A percentile compares a stretch with the other conserved stretches of the same genome.
Evolutionary conservation across 139 green algal species (phyloP).

Genomic region (Tetradesmus obliquus): DNA sequence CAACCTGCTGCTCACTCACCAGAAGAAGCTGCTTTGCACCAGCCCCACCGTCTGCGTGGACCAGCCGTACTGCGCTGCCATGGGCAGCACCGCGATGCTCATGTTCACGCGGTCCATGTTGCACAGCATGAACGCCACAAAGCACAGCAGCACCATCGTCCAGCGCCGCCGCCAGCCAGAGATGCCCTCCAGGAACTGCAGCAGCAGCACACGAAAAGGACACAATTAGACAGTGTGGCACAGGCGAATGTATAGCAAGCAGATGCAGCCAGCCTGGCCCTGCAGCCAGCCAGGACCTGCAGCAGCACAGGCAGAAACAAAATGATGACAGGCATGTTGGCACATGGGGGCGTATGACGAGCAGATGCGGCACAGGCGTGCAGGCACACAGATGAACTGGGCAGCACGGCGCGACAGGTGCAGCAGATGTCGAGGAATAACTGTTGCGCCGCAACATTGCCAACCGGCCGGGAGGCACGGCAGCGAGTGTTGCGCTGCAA

Average conservation of each 20-base stretch:
- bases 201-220: not conserved
- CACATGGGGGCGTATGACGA: too few species aligned
- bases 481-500: too few species aligned
- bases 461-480: too few species aligned
- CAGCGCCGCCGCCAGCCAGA: conserved; percentile 80
- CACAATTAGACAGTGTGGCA: not conserved
- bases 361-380: too few species aligned
- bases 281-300: too few species aligned
- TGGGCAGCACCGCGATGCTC: conserved; percentile 97
- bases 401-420: too few species aligned
- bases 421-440: too few species aligned
- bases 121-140: conserved; percentile 96
- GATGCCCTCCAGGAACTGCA: conserved; percentile 27
- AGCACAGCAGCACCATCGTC: conserved; percentile 90
- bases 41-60: conserved; percentile 87
- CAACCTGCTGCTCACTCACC: conserved; percentile 58
- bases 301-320: not conserved
- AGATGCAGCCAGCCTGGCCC: too few species aligned
- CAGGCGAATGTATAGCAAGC: not conserved
- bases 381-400: too few species aligned
- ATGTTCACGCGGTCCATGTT: conserved; percentile 99
- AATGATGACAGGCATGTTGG: too few species aligned
- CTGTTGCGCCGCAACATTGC: too few species aligned
- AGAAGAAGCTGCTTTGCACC: conserved; percentile 99
- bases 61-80: conserved; percentile 92